A percentile compares a stretch with the other conserved stretches of the same genome.
Evolutionary conservation across 2,329 filamentous ascomycete species (phyloP).

Genomic region (Aspergillus calidoustus): DNA sequence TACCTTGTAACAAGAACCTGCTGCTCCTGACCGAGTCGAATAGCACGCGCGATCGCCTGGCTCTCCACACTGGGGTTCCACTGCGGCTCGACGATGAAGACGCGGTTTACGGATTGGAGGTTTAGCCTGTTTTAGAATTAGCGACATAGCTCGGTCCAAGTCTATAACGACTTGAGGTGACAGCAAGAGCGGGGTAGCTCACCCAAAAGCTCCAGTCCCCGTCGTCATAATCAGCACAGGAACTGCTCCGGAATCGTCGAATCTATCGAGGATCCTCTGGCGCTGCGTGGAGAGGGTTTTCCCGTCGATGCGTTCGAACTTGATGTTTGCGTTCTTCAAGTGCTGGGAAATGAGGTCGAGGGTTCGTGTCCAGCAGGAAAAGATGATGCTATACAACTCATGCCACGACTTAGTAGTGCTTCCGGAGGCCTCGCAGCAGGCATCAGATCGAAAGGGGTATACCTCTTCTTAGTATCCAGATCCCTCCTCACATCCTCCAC

Average conservation of each 20-base stretch:
- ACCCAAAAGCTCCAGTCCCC: conserved; percentile 18
- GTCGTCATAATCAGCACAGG: conserved; percentile 16
- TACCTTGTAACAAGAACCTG: conserved; percentile 54
- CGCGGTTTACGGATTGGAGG: conserved; percentile 53
- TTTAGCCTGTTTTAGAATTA: conserved; percentile 45
- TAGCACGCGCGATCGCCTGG: conserved; percentile 56
- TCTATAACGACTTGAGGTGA: not conserved
- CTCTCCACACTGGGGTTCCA: conserved; percentile 61
- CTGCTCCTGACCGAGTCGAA: conserved; percentile 53
- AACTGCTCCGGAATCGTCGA: not conserved
- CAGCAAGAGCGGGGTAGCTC: not conserved
- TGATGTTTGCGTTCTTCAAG: not conserved
- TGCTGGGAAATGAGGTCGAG: conserved; percentile 41
- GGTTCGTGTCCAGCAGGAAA: conserved; percentile 54
- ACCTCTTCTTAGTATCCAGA: conserved; percentile 35
- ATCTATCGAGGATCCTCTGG: conserved; percentile 10
- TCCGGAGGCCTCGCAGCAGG: too few relatives aligned
- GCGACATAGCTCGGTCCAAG: too few relatives aligned
- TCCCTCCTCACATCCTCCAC: conserved; percentile 38
- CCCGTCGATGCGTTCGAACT: conserved; percentile 9
- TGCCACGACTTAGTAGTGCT: too few relatives aligned
- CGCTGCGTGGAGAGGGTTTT: conserved; percentile 8
- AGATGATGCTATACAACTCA: conserved; percentile 46
- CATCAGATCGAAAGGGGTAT: too few relatives aligned
- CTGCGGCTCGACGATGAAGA: conserved; percentile 59